A percentile compares a stretch with the other conserved stretches of the same genome.
These are phyloP conservation scores for Aspergillus sojae DNA, from an alignment of 2,329 filamentous ascomycete genomes.

Conservation along the genomic window DNA sequence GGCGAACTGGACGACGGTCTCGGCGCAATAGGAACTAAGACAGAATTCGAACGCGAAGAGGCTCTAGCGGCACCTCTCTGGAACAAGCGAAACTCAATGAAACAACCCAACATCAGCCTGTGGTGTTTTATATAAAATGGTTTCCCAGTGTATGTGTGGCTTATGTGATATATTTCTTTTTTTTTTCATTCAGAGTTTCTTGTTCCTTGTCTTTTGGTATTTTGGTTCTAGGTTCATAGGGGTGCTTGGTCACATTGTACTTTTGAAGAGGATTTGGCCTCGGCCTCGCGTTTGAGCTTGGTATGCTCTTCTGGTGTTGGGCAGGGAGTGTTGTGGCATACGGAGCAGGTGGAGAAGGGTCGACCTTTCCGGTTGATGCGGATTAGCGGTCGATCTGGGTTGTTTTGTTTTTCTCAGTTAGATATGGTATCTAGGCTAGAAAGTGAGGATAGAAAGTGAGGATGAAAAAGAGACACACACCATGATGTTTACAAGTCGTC, in stretches of 20 bases:
- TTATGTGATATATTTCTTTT: neutral
- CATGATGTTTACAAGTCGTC: slow-evolving; percentile 91
- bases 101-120: slow-evolving; percentile 21
- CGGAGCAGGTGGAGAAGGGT: slow-evolving; percentile 91
- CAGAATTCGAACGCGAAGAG: slow-evolving; percentile 11
- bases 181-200: neutral
- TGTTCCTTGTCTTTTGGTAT: neutral
- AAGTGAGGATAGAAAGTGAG: too few relatives aligned
- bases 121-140: slow-evolving; percentile 6
- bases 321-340: slow-evolving; percentile 82
- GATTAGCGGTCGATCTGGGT: slow-evolving; percentile 78
- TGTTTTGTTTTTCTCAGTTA: too few relatives aligned
- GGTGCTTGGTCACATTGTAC: slow-evolving; percentile 11
- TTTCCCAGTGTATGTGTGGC: neutral
- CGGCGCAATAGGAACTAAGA: slow-evolving; percentile 24
- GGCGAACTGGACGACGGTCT: slow-evolving; percentile 15
- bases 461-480: slow-evolving; percentile 50
- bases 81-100: slow-evolving; percentile 6
- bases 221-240: neutral
- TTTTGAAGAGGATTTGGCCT: slow-evolving; percentile 23
- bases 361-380: slow-evolving; percentile 97
- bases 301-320: slow-evolving; percentile 89
- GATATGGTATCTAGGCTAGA: too few relatives aligned
- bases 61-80: slow-evolving; percentile 20
- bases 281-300: slow-evolving; percentile 53